A percentile compares a stretch with the other conserved stretches of the same genome.
Conservation (phyloP, 495 filamentous ascomycete genomes). For the Niebla homalea region DNA sequence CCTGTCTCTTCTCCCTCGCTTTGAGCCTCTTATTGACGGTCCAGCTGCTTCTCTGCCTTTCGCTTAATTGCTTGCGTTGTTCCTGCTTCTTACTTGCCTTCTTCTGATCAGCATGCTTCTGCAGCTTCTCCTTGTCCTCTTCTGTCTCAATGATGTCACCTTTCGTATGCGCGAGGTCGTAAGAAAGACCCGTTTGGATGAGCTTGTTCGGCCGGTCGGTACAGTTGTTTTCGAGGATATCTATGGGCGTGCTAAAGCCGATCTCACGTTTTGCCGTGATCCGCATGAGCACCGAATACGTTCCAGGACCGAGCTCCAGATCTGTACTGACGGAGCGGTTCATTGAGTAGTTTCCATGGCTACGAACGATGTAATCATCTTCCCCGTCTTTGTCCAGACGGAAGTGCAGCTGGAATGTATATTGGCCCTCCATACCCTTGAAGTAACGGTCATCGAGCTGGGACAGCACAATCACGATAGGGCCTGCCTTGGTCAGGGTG, state of each 20-base stretch:
- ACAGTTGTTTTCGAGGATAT: constrained; percentile 52
- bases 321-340: constrained; percentile 70
- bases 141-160: constrained; percentile 52
- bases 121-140: constrained; percentile 40
- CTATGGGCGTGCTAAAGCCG: constrained; percentile 43
- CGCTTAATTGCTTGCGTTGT: constrained; percentile 29
- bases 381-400: constrained; percentile 69
- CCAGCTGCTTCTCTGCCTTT: constrained; percentile 38
- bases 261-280: constrained; percentile 52
- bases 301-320: constrained; percentile 66
- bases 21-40: constrained; percentile 35
- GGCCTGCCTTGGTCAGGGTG: constrained; percentile 48
- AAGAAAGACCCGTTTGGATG: constrained; percentile 63
- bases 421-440: constrained; percentile 69
- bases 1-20: constrained; percentile 27
- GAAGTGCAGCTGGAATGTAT: constrained; percentile 64
- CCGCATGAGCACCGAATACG: constrained; percentile 68
- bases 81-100: constrained; percentile 32
- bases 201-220: constrained; percentile 62
- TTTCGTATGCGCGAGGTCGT: constrained; percentile 76
- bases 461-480: constrained; percentile 70
- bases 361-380: constrained; percentile 75
- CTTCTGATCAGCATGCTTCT: constrained; percentile 31
- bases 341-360: constrained; percentile 55
- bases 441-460: constrained; percentile 74